Conservation (phyloP, 768 basidiomycete species). For the Termitomyces sp. region DNA sequence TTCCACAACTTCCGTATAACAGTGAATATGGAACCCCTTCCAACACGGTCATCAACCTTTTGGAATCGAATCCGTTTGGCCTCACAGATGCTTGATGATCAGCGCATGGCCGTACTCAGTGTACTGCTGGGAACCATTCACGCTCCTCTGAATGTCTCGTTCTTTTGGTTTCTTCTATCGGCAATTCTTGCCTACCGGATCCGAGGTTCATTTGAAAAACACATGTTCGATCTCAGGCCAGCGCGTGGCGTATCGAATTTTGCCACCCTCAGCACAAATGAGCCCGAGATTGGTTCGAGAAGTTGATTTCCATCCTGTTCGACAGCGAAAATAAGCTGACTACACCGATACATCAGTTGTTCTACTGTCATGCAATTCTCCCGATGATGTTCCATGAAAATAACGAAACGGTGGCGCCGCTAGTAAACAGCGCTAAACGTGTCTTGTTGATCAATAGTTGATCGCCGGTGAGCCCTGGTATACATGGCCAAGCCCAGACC, state of each 20-base stretch:
- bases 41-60: background rate
- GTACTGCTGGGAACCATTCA: background rate
- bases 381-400: slow-evolving; percentile 12
- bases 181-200: background rate
- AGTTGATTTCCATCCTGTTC: background rate
- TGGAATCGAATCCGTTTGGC: too few species aligned
- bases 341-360: background rate
- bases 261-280: background rate
- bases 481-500: background rate
- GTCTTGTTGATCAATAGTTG: background rate
- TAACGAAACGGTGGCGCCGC: slow-evolving; percentile 3
- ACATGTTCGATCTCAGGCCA: background rate
- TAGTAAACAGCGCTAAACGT: background rate
- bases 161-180: background rate
- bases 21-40: background rate
- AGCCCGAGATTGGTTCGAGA: background rate
- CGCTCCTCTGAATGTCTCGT: background rate
- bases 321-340: background rate
- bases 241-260: background rate
- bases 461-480: background rate
- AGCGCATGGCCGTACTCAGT: background rate
- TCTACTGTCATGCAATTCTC: background rate
- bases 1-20: background rate
- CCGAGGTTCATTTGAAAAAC: background rate
- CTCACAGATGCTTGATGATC: background rate